A percentile compares a stretch with the other conserved stretches of the same genome.
Evolutionary conservation across 805 yeast species (phyloP).

Genomic region (Kodamaea sagamina): DNA sequence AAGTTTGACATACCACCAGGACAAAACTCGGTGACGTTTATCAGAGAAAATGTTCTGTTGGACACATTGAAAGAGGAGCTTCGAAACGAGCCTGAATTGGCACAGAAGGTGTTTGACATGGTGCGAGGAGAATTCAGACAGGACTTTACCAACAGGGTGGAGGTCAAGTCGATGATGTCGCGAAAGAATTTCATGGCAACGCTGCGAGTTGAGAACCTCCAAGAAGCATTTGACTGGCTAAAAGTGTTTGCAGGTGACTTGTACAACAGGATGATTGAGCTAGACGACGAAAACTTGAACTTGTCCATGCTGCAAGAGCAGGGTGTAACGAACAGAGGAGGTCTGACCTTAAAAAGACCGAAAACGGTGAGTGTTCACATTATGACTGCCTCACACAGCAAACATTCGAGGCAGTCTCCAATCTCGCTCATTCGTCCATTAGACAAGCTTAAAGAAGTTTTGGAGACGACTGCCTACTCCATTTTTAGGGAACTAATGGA

Average conservation of each 20-base stretch:
- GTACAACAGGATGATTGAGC: constrained; percentile 65
- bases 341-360: constrained; percentile 46
- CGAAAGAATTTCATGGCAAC: constrained; percentile 72
- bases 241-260: constrained; percentile 82
- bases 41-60: constrained; percentile 50
- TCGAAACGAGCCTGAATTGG: constrained; percentile 48
- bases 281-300: constrained; percentile 62
- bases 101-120: constrained; percentile 56
- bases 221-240: constrained; percentile 76
- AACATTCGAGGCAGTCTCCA: constrained; percentile 45
- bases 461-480: constrained; percentile 29
- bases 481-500: constrained; percentile 44
- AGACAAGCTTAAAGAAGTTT: constrained; percentile 28
- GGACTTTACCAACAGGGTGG: constrained; percentile 59
- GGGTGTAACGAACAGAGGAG: constrained; percentile 24
- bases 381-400: constrained; percentile 22
- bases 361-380: constrained; percentile 50
- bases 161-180: constrained; percentile 84
- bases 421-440: constrained; percentile 39
- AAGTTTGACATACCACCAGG: constrained; percentile 53
- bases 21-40: constrained; percentile 44
- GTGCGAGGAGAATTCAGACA: constrained; percentile 62
- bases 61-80: constrained; percentile 24
- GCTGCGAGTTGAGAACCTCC: constrained; percentile 37
- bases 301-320: constrained; percentile 25